Conservation (phyloP, 2,329 filamentous ascomycete genomes). For the Spiromastix sp. region DNA sequence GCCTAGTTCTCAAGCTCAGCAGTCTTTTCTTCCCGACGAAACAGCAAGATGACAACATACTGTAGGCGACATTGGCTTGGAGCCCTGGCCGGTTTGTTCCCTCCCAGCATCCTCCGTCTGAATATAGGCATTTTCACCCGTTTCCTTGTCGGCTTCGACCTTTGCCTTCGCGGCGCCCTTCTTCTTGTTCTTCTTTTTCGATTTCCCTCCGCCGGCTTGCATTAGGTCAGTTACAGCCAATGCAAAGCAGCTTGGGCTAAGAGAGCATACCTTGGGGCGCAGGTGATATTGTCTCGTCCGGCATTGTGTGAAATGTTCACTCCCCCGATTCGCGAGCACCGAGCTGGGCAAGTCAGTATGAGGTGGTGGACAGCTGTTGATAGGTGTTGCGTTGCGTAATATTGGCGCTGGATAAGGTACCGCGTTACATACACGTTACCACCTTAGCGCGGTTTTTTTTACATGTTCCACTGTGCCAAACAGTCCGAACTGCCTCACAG, state of each 20-base stretch:
- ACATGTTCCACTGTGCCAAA: no score
- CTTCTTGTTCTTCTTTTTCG: constrained; percentile 51
- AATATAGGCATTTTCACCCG: background rate
- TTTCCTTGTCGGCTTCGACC: constrained; percentile 14
- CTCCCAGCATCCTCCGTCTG: constrained; percentile 19
- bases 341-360: no score
- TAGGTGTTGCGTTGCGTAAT: no score
- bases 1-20: constrained; percentile 5
- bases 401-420: no score
- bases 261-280: constrained; percentile 15
- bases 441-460: no score
- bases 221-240: background rate
- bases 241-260: background rate
- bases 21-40: background rate
- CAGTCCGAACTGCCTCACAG: no score
- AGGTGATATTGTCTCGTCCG: constrained; percentile 9
- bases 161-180: constrained; percentile 39
- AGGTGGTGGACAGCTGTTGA: no score
- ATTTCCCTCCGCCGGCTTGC: constrained; percentile 30
- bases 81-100: constrained; percentile 7
- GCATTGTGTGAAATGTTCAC: constrained; percentile 4
- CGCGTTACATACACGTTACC: no score
- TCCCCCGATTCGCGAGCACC: no score
- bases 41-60: background rate
- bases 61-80: background rate